A percentile compares a stretch with the other conserved stretches of the same genome.
Conservation (phyloP, 768 basidiomycete genomes). For the Suillus subaureus region DNA sequence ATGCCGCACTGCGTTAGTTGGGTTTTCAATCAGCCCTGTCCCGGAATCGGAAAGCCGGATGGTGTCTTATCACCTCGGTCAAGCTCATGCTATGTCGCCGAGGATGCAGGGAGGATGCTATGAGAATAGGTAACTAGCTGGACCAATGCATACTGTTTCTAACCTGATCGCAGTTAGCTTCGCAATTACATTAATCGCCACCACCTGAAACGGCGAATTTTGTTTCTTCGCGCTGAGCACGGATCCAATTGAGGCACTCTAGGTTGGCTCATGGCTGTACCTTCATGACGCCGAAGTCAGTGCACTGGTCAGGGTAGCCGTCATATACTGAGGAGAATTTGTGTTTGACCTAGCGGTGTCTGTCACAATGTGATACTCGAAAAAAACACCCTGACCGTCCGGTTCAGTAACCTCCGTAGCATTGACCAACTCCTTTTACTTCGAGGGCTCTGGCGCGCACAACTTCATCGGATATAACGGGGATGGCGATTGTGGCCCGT, state of each 20-base stretch:
- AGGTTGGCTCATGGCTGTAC: neutral
- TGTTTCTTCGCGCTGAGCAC: neutral
- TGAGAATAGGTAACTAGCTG: neutral
- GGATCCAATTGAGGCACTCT: neutral
- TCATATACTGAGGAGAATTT: neutral
- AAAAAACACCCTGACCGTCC: neutral
- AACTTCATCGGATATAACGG: neutral
- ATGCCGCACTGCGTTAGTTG: neutral
- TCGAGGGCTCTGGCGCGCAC: neutral
- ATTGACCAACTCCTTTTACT: neutral
- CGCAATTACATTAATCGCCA: neutral
- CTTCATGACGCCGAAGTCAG: neutral
- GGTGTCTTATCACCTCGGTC: neutral
- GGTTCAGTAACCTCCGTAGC: neutral
- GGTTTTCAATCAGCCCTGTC: neutral
- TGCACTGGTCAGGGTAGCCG: neutral
- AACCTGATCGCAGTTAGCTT: neutral
- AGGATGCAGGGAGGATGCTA: neutral
- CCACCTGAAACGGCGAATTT: neutral
- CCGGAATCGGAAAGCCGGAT: neutral
- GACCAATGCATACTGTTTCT: neutral
- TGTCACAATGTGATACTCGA: neutral
- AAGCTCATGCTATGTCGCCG: neutral
- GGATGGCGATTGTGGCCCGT: neutral
- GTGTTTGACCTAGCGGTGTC: neutral